Conservation (phyloP, 2,329 filamentous ascomycete species). For the Fusarium floridanum region DNA sequence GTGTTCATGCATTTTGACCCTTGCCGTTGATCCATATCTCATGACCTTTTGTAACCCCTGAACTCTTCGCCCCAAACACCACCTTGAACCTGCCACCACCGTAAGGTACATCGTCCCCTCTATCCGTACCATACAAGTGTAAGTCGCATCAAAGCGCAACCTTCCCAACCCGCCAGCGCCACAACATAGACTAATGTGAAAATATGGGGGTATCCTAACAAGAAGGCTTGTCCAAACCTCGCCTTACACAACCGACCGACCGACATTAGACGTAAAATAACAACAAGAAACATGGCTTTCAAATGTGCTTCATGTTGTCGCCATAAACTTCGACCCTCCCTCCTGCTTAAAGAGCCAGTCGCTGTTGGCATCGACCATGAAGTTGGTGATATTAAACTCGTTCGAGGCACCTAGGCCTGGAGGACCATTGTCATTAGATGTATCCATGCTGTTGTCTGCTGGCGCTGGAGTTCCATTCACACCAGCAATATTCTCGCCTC, state of each 20-base stretch:
- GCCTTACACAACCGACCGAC: neutral
- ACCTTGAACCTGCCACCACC: neutral
- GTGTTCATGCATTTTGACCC: conserved; percentile 11
- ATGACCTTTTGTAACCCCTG: conserved; percentile 5
- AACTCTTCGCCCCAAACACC: neutral
- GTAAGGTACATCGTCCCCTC: neutral
- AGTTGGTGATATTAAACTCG: conserved; percentile 83
- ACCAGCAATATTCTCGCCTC: conserved; percentile 51
- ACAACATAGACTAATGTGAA: conserved; percentile 2
- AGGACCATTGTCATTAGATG: conserved; percentile 43
- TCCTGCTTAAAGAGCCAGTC: conserved; percentile 79
- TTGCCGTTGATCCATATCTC: conserved; percentile 17
- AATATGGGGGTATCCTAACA: conserved; percentile 38
- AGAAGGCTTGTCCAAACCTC: conserved; percentile 17
- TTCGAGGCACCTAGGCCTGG: conserved; percentile 57
- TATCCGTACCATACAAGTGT: conserved; percentile 5
- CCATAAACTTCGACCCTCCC: conserved; percentile 46
- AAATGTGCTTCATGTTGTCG: conserved; percentile 28
- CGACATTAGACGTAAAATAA: neutral
- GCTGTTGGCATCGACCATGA: conserved; percentile 79
- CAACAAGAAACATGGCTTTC: neutral
- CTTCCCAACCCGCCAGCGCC: neutral
- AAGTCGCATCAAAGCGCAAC: neutral
- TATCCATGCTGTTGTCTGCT: conserved; percentile 45
- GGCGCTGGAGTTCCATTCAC: conserved; percentile 34